Evolutionary conservation across 163 green algal genomes (phyloP), one percentile per base, ranked within the genome.

Genomic region (Trebouxia gelatinosa): DNA sequence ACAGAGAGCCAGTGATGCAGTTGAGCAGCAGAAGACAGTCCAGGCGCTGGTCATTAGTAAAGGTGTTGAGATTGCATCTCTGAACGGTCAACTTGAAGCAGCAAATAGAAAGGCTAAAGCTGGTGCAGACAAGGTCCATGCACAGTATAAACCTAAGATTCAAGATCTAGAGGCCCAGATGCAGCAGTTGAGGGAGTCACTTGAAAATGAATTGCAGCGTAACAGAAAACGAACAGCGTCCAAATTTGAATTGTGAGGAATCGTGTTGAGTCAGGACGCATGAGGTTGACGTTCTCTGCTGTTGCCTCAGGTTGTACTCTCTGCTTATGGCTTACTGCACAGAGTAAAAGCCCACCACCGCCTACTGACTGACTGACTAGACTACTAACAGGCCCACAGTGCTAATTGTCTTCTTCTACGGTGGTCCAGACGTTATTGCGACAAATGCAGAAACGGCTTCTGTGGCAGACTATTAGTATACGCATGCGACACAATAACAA

Each of bases 221-320:
- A 43, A 72, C 37, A 34, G 21, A 19, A 72, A 54, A 51, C 19
- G 64, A 13, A 72, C 64, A 11, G n/a, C 23, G 2, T 23, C 64
- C 3, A 72, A 72, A 32, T 72, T 72, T 54, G 64, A 72, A 26
- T 6, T 72, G 19, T 72, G n/a, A 51, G 2, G n/a, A 31, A n/a
- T 28, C 0, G 7, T 31, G 61, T 43, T 70, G 16, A 70, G 11
- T 46, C 17, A 29, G 23, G 23, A 13, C n/a, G n/a, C 54, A 19
- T 17, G 23, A 7, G 19, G 21, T 34, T 4, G 34, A 70, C 61
- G 5, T 68, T 46, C 5, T 28, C n/a, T n/a, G n/a, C n/a, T n/a
- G n/a, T n/a, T n/a, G n/a, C n/a, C n/a, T n/a, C n/a, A n/a, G n/a
- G n/a, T n/a, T n/a, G n/a, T n/a, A n/a, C n/a, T n/a, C n/a, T n/a